Percentiles rank a stretch among this genome's conserved stretches.
These are phyloP conservation scores for Psilocybe mexicana DNA, from an alignment of 1,284 basidiomycete genomes.

Conservation along the genomic window DNA sequence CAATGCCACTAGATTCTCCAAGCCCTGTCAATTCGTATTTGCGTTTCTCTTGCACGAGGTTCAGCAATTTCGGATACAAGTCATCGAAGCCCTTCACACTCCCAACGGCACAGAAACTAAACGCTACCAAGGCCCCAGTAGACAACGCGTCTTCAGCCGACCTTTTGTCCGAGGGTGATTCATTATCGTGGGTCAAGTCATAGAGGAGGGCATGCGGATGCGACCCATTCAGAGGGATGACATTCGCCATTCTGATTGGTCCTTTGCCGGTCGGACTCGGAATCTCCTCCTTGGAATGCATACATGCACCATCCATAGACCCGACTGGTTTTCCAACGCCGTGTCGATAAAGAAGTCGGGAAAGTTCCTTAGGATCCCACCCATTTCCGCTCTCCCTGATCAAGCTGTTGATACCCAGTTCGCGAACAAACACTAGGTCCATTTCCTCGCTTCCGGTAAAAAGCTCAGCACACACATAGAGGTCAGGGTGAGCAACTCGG, in stretches of 20 bases:
- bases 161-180: slow-evolving; percentile 85
- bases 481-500: slow-evolving; percentile 83
- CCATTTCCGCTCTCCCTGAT: slow-evolving; percentile 92
- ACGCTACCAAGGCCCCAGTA: slow-evolving; percentile 86
- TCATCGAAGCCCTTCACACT: slow-evolving; percentile 97
- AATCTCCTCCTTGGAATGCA: slow-evolving; percentile 76
- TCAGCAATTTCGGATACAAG: slow-evolving; percentile 88
- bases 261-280: slow-evolving; percentile 79
- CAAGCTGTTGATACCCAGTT: slow-evolving; percentile 89
- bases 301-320: slow-evolving; percentile 88
- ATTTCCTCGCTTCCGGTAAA: slow-evolving; percentile 96
- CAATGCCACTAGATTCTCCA: slow-evolving; percentile 68
- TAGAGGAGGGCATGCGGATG: slow-evolving; percentile 90
- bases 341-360: slow-evolving; percentile 81
- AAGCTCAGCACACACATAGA: slow-evolving; percentile 95
- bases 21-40: slow-evolving; percentile 66
- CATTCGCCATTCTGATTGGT: slow-evolving; percentile 67
- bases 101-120: slow-evolving; percentile 83
- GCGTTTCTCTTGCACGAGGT: slow-evolving; percentile 84
- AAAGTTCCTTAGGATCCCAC: slow-evolving; percentile 84
- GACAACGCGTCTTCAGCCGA: slow-evolving; percentile 93
- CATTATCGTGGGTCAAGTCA: slow-evolving; percentile 96
- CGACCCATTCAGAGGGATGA: slow-evolving; percentile 83
- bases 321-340: slow-evolving; percentile 92
- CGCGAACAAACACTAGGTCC: slow-evolving; percentile 88